These are phyloP conservation scores for Aspergillus sp. DNA, from an alignment of 2,329 filamentous ascomycete species.

Conservation along the genomic window DNA sequence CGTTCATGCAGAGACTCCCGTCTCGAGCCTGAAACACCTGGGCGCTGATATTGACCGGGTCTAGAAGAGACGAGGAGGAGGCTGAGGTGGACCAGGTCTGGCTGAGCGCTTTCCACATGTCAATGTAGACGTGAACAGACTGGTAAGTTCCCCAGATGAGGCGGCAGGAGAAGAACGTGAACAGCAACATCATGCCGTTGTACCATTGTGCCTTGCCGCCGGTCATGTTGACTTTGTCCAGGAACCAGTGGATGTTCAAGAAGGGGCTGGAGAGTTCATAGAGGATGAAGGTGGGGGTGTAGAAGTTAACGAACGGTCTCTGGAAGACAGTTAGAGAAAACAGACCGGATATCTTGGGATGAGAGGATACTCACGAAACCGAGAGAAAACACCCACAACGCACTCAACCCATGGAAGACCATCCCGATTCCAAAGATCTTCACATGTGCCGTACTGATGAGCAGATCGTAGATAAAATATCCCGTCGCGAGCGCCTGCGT, in stretches of 20 bases:
- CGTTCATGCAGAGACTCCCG: constrained; percentile 29
- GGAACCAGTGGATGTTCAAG: constrained; percentile 63
- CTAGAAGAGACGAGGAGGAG: constrained; percentile 12
- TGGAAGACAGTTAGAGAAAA: constrained; percentile 22
- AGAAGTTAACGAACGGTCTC: constrained; percentile 59
- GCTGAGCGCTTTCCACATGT: constrained; percentile 49
- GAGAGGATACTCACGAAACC: constrained; percentile 50
- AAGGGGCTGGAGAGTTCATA: constrained; percentile 61
- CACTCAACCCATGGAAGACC: constrained; percentile 54
- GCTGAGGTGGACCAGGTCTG: constrained; percentile 28
- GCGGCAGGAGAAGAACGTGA: constrained; percentile 54
- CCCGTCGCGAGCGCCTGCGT: constrained; percentile 54
- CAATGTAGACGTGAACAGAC: constrained; percentile 50
- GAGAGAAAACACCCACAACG: constrained; percentile 53
- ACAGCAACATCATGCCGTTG: constrained; percentile 53
- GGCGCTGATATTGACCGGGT: constrained; percentile 24
- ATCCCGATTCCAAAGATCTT: constrained; percentile 54
- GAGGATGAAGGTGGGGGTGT: constrained; percentile 57
- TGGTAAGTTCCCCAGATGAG: constrained; percentile 57
- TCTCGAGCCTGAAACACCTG: constrained; percentile 29
- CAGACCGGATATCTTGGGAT: not conserved
- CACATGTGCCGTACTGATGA: constrained; percentile 48
- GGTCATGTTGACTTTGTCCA: constrained; percentile 59
- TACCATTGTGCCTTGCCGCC: constrained; percentile 54
- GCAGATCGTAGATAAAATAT: constrained; percentile 58